A percentile compares a stretch with the other conserved stretches of the same genome.
Conservation (phyloP, 2,329 filamentous ascomycete species). For the Claviceps sp. region DNA sequence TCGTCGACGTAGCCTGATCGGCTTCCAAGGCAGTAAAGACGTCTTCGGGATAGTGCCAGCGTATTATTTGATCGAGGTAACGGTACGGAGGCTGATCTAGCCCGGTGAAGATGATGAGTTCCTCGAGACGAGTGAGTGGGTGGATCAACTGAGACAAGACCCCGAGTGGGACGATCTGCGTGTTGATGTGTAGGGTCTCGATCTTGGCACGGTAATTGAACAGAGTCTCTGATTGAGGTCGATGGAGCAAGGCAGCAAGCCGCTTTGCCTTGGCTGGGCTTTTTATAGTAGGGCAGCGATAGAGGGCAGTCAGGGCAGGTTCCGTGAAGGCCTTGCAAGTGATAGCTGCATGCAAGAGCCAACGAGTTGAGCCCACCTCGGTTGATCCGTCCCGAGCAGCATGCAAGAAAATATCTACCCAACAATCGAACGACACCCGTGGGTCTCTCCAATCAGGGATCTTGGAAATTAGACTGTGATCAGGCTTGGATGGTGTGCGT, state of each 20-base stretch:
- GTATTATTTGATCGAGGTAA: conserved; percentile 38
- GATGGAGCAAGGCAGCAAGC: conserved; percentile 41
- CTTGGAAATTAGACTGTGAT: conserved; percentile 7
- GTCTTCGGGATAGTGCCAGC: conserved; percentile 55
- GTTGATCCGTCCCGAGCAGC: conserved; percentile 38
- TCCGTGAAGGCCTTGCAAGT: conserved; percentile 55
- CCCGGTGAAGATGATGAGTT: conserved; percentile 59
- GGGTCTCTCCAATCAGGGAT: conserved; percentile 43
- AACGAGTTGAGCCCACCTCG: conserved; percentile 36
- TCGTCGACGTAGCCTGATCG: conserved; percentile 26
- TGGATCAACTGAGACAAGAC: conserved; percentile 40
- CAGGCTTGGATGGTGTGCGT: neutral
- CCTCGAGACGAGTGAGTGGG: conserved; percentile 51
- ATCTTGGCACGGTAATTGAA: conserved; percentile 62
- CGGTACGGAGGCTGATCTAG: conserved; percentile 56
- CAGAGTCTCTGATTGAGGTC: conserved; percentile 31
- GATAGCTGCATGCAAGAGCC: conserved; percentile 51
- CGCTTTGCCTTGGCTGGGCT: conserved; percentile 28
- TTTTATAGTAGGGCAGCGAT: conserved; percentile 53
- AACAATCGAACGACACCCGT: conserved; percentile 51
- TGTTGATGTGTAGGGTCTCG: conserved; percentile 55
- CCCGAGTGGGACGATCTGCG: conserved; percentile 42
- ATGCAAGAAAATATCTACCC: conserved; percentile 56
- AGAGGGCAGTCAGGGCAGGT: conserved; percentile 60
- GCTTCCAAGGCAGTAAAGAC: conserved; percentile 52